Evolutionary conservation across 2,329 filamentous ascomycete genomes (phyloP).

Genomic region (Penicillium psychrosexuale): DNA sequence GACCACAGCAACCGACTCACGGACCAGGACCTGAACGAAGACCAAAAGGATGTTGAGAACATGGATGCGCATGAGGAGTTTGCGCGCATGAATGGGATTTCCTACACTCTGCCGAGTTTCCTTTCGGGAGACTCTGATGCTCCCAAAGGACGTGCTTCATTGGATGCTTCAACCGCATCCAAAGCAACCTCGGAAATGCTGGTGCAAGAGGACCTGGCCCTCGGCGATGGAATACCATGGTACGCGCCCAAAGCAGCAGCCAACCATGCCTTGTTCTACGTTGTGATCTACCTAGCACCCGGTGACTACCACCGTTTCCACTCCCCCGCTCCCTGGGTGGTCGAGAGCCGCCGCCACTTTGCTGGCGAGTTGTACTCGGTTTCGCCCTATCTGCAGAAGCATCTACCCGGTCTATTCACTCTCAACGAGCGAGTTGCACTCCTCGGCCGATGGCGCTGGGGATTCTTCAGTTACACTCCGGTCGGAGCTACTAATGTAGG

Average conservation of each 20-base stretch:
- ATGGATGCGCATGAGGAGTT: conserved; percentile 87
- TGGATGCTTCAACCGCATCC: conserved; percentile 70
- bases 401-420: conserved; percentile 89
- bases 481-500: conserved; percentile 97
- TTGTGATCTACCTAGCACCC: conserved; percentile 90
- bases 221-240: conserved; percentile 63
- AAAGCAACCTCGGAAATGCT: conserved; percentile 72
- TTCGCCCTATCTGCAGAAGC: conserved; percentile 89
- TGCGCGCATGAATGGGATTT: conserved; percentile 88
- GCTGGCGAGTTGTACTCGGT: conserved; percentile 94
- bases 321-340: conserved; percentile 91
- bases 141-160: conserved; percentile 51
- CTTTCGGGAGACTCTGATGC: conserved; percentile 64
- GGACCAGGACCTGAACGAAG: conserved; percentile 33
- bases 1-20: conserved; percentile 38
- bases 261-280: conserved; percentile 77
- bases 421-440: conserved; percentile 94
- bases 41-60: conserved; percentile 55
- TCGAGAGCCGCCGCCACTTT: conserved; percentile 91
- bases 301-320: conserved; percentile 99
- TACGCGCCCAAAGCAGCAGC: conserved; percentile 63
- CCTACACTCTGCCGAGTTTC: conserved; percentile 85
- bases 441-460: conserved; percentile 90
- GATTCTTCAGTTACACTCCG: conserved; percentile 94
- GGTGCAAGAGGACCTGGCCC: conserved; percentile 78